These are phyloP conservation scores for Acer yangbiense DNA, from an alignment of 345 rosid genomes.

Conservation along the genomic window DNA sequence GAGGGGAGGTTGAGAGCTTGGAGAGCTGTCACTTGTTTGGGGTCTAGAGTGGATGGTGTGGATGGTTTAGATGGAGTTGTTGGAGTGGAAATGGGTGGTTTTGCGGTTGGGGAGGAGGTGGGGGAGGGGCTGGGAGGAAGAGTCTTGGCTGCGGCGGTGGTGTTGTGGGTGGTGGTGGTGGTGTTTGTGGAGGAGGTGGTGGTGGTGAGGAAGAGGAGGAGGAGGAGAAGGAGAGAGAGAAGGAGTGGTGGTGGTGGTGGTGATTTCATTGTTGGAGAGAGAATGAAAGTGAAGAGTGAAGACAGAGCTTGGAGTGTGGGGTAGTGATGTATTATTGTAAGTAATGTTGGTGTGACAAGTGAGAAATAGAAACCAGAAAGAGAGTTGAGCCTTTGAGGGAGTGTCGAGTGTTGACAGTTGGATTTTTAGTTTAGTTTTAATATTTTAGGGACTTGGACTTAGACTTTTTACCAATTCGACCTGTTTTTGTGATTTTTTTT, in stretches of 20 bases:
- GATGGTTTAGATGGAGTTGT: slow-evolving; percentile 17
- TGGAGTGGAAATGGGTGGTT: slow-evolving; percentile 24
- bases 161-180: background rate
- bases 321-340: background rate
- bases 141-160: slow-evolving; percentile 22
- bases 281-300: slow-evolving; percentile 18
- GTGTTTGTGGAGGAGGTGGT: background rate
- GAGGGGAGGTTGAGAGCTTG: slow-evolving; percentile 74
- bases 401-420: background rate
- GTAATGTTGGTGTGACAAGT: slow-evolving; percentile 19
- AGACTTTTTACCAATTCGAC: slow-evolving; percentile 18
- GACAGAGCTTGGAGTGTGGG: slow-evolving; percentile 16
- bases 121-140: slow-evolving; percentile 24
- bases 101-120: slow-evolving; percentile 24
- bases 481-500: too few relatives aligned
- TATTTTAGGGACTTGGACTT: slow-evolving; percentile 11
- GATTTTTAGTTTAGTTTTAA: background rate
- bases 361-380: background rate
- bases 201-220: background rate
- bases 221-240: slow-evolving; percentile 11
- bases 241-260: slow-evolving; percentile 19
- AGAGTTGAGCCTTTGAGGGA: too few relatives aligned
- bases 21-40: slow-evolving; percentile 75
- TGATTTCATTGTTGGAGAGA: slow-evolving; percentile 39
- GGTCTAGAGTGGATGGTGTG: slow-evolving; percentile 61